These are phyloP conservation scores for Nissolia schottii DNA, from an alignment of 306 rosid genomes.

Conservation along the genomic window DNA sequence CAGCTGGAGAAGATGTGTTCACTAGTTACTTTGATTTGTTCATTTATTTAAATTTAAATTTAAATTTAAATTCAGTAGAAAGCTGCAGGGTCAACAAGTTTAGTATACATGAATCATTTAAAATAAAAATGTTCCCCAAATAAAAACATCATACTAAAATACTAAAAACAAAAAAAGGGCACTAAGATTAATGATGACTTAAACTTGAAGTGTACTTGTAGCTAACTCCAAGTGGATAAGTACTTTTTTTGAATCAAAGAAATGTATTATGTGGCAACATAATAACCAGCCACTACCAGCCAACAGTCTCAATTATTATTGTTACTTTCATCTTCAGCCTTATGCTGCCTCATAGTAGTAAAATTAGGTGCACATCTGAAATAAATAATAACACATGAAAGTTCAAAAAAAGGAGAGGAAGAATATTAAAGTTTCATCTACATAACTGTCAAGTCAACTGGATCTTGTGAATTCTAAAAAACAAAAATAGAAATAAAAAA, in stretches of 20 bases:
- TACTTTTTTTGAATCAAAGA: neutral
- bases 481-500: neutral
- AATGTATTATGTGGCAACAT: conserved; percentile 32
- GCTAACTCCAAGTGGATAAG: conserved; percentile 7
- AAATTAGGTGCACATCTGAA: conserved; percentile 30
- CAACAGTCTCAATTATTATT: conserved; percentile 1
- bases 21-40: neutral
- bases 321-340: conserved; percentile 20
- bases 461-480: conserved; percentile 60
- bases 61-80: conserved; percentile 15
- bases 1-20: conserved; percentile 5
- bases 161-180: neutral
- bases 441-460: conserved; percentile 60
- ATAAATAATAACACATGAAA: conserved; percentile 45
- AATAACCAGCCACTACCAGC: conserved; percentile 18
- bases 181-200: conserved; percentile 9
- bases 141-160: neutral
- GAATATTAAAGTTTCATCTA: conserved; percentile 51
- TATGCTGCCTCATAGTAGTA: conserved; percentile 19
- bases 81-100: neutral
- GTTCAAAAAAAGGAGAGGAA: conserved; percentile 30
- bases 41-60: conserved; percentile 1
- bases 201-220: conserved; percentile 12
- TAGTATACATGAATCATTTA: neutral
- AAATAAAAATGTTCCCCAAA: neutral